A percentile compares a stretch with the other conserved stretches of the same genome.
These are phyloP conservation scores for Glarea lozoyensis DNA, from an alignment of 495 filamentous ascomycete species.

Conservation along the genomic window DNA sequence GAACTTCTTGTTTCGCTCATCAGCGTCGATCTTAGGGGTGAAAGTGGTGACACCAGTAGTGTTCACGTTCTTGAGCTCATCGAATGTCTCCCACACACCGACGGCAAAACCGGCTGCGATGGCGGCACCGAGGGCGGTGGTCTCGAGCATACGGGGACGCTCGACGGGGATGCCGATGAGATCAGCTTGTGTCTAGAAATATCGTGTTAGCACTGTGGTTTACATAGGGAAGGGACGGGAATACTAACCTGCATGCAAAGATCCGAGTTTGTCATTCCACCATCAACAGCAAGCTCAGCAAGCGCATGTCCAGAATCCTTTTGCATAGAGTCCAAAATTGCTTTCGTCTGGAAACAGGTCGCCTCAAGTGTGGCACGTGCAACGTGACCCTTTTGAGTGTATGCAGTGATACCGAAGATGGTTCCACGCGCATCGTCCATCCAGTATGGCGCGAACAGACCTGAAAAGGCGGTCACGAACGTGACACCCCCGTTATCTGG, in stretches of 20 bases:
- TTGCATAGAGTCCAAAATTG: conserved; percentile 91
- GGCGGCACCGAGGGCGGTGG: conserved; percentile 85
- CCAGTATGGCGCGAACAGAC: conserved; percentile 96
- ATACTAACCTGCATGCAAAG: conserved; percentile 71
- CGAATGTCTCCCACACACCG: conserved; percentile 69
- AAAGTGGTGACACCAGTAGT: conserved; percentile 65
- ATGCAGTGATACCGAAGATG: conserved; percentile 76
- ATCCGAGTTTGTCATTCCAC: conserved; percentile 88
- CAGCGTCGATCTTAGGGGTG: conserved; percentile 49
- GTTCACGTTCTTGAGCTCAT: conserved; percentile 72
- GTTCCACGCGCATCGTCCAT: conserved; percentile 92
- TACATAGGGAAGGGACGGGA: too few species aligned
- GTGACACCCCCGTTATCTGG: conserved; percentile 80
- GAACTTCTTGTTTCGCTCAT: conserved; percentile 58
- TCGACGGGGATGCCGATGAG: conserved; percentile 80
- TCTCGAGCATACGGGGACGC: conserved; percentile 86
- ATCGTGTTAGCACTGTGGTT: too few species aligned
- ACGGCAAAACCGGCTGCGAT: conserved; percentile 87
- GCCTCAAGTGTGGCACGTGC: conserved; percentile 90
- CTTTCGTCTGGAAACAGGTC: conserved; percentile 89
- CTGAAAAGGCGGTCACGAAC: conserved; percentile 95
- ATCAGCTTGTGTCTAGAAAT: conserved; percentile 79
- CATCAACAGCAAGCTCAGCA: conserved; percentile 74
- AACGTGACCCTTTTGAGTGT: conserved; percentile 82
- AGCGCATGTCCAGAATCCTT: conserved; percentile 74